Evolutionary conservation across 805 yeast species (phyloP), one percentile per base, ranked within the genome.

Genomic region (Candida namnaoensis): DNA sequence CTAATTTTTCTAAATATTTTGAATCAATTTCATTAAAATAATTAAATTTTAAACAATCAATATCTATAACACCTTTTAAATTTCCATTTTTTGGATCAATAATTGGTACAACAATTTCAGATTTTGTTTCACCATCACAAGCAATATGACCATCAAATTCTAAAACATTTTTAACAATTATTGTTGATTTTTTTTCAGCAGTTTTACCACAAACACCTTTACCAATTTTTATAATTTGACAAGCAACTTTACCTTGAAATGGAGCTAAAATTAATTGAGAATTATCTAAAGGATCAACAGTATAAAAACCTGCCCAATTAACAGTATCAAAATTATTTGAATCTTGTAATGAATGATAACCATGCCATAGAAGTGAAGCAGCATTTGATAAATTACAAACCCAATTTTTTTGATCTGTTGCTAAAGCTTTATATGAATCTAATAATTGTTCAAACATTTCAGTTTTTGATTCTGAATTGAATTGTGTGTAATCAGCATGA

Each of bases 231-330:
- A 91, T 93, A 26, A 65, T 64, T 61, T 93, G 98, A 54, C 99
- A 91, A 0, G 98, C 98, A 3, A 91, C 97, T 60, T 88, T 88
- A 5, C 99, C 99, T 61, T 87, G 95, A 61, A 91, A 91, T 12
- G 99, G 99, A 0, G 95, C 99, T 34, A 91, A 66, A 23, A 86
- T 70, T 40, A 93, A 66, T 52, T 72, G 78, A 1, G 57, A 38
- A 1, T 50, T 38, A 25, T 54, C 58, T 11, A 57, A 53, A 7
- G 51, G 52, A 36, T 58, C 56, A 14, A 69, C 49, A 2, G 85
- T 76, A 53, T 91, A 91, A 58, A 93, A 88, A 0, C 99, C 99
- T 0, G 95, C 78, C 99, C 99, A 91, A 59, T 91, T 91, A 10
- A 90, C 85, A 10, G 67, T 56, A 12, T 30, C 13, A 7, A 30